These are phyloP conservation scores for Clausena lansium DNA, from an alignment of 345 rosid species.

Conservation along the genomic window DNA sequence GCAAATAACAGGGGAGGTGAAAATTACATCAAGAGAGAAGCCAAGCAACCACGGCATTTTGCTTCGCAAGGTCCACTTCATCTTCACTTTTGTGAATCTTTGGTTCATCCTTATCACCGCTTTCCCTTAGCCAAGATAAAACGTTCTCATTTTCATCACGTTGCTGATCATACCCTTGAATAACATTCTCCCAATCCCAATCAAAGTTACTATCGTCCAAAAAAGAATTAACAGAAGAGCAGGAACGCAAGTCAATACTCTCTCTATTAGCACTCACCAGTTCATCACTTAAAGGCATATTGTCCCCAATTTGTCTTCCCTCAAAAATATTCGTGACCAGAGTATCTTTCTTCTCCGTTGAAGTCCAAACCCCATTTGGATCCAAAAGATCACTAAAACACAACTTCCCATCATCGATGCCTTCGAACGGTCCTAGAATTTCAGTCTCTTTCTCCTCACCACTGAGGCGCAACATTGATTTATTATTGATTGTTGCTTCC, in stretches of 20 bases:
- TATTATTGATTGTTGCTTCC: not conserved
- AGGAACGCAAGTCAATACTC: slow-evolving; percentile 7
- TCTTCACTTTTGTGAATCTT: slow-evolving; percentile 1
- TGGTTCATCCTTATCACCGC: slow-evolving; percentile 3
- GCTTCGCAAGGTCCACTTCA: not conserved
- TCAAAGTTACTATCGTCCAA: slow-evolving; percentile 22
- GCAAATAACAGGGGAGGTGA: not conserved
- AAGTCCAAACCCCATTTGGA: slow-evolving; percentile 6
- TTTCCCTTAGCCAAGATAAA: slow-evolving; percentile 28
- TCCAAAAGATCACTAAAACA: slow-evolving; percentile 18
- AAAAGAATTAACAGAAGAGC: slow-evolving; percentile 23
- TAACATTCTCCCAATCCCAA: slow-evolving; percentile 37
- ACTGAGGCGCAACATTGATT: not conserved
- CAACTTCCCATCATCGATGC: slow-evolving; percentile 19
- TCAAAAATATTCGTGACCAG: not conserved
- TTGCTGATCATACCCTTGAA: slow-evolving; percentile 13
- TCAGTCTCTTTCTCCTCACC: slow-evolving; percentile 14
- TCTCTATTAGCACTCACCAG: slow-evolving; percentile 8
- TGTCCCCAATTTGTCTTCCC: not conserved
- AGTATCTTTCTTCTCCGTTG: slow-evolving; percentile 6
- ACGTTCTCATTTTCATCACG: slow-evolving; percentile 3
- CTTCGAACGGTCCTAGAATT: slow-evolving; percentile 13
- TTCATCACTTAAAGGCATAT: not conserved
- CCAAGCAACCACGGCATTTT: slow-evolving; percentile 34
- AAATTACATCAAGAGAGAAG: slow-evolving; percentile 25